Evolutionary conservation across 768 basidiomycete genomes (phyloP), one percentile per base, ranked within the genome.

Genomic region (Lactarius trivialis): DNA sequence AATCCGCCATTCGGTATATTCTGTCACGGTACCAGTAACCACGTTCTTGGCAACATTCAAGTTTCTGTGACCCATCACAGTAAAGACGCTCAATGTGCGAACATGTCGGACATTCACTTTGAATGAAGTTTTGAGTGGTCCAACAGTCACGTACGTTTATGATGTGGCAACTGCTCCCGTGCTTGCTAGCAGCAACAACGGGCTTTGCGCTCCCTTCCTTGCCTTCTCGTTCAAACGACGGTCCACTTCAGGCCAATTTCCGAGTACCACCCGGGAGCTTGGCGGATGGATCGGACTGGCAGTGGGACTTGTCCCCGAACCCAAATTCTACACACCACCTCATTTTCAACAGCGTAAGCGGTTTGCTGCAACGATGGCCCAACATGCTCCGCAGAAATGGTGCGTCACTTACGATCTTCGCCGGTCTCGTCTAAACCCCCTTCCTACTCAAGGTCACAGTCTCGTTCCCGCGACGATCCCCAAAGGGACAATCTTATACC

Each of bases 311-410:
- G 3, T 37, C 53, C 1, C 74, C 74, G 1, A 63, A 65, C 37
- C 62, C 67, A 7, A 71, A 75, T 54, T 64, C 67, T 19, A 75
- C 76, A 2, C 60, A 68, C 19, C 69, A 75, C 55, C 65, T 76
- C 15, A 66, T 77, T 14, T 78, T 77, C 53, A 72, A 74, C 43
- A 70, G 72, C 2, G 67, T 76, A 11, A 67, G 67, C 48, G 71
- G 73, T 4, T 62, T 76, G 4, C 70, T 78, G 14, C 77, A 78
- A 51, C 71, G 73, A 26, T 77, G 76, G 75, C 70, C 76, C 7
- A 77, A 77, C 57, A 75, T 72, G 1, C 69, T 72, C 30, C 59
- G 51, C 21, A 66, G 59, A 58, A 66, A 66, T 60, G 65, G 65
- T 60, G 45, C 33, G 65, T 34, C 43, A 12, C 21, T 45, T 14